Conservation (phyloP, 257 asterid genomes). For the Plantago major region DNA sequence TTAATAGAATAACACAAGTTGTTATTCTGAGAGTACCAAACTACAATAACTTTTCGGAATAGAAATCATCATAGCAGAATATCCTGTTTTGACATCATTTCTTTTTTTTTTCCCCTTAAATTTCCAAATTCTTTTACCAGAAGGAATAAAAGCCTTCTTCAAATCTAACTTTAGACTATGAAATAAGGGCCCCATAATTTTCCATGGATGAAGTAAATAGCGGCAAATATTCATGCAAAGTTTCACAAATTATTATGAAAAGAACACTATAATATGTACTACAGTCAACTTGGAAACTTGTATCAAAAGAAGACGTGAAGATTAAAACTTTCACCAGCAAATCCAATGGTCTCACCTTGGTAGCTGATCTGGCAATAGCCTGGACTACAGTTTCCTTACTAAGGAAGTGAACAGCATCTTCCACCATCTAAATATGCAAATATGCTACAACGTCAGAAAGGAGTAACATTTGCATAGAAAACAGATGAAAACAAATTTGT, state of each 20-base stretch:
- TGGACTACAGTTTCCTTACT: constrained; percentile 88
- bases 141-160: not conserved
- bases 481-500: not conserved
- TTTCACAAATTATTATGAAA: not conserved
- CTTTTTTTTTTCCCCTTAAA: not conserved
- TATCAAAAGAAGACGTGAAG: not conserved
- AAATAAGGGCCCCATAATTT: not conserved
- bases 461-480: constrained; percentile 6
- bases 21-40: not conserved
- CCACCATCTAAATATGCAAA: constrained; percentile 70
- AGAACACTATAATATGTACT: not conserved
- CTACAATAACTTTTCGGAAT: not conserved
- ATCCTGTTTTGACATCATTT: not conserved
- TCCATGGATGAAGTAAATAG: constrained; percentile 5
- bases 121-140: too few species aligned
- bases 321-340: constrained; percentile 1
- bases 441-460: constrained; percentile 7
- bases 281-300: not conserved
- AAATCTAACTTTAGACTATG: too few species aligned
- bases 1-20: too few species aligned
- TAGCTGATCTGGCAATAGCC: constrained; percentile 96
- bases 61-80: not conserved
- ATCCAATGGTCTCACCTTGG: constrained; percentile 57
- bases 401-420: constrained; percentile 98
- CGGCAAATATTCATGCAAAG: not conserved